Evolutionary conservation across 108 stramenopile species (phyloP), one percentile per base, ranked within the genome.

Genomic region (Asterionellopsis glacialis): DNA sequence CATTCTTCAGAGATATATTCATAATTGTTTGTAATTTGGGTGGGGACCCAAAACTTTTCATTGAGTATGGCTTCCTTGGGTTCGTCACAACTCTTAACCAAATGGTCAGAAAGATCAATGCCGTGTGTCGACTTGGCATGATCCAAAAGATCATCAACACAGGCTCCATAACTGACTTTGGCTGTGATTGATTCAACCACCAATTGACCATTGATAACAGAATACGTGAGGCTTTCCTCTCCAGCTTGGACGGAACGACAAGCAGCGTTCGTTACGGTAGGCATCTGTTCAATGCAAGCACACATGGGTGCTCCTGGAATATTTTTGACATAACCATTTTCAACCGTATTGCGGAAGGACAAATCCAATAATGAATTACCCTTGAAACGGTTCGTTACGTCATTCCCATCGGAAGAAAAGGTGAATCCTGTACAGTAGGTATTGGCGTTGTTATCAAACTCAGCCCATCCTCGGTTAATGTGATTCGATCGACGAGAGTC

Each of bases 241-340:
- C 38, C 5, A 41, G 11, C 56, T 5, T 41, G 3, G 2, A 41
- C 2, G 1, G 19, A 41, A 6, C 41, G 38, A 22, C 56, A 57
- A 19, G 3, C 40, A 16, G 56, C 56, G 5, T 9, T 45, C 1
- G 42, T 9, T 5, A 57, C 56, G 3, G 41, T 11, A 5, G 56
- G 56, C 56, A 57, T 57, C 2, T 41, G 28, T 27, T 76, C 75
- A 23, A 76, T 28, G 50, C 75, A 76, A 26, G 54, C 70, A 41
- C 75, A 76, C 59, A 76, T 68, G 41, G 75, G 75, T 15, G 75
- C 71, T 13, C 74, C 74, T 19, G 72, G 76, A 16, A 77, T 48
- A 19, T 57, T 65, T 45, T 70, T 49, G 71, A 75, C 58, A 48
- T 70, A 69, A 1, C 47, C 47, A 44, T 74, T 68, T 59, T 70